phyloP scores from a whole-genome alignment of 2,329 filamentous ascomycete genomes.

The Fusarium anguioides region DNA sequence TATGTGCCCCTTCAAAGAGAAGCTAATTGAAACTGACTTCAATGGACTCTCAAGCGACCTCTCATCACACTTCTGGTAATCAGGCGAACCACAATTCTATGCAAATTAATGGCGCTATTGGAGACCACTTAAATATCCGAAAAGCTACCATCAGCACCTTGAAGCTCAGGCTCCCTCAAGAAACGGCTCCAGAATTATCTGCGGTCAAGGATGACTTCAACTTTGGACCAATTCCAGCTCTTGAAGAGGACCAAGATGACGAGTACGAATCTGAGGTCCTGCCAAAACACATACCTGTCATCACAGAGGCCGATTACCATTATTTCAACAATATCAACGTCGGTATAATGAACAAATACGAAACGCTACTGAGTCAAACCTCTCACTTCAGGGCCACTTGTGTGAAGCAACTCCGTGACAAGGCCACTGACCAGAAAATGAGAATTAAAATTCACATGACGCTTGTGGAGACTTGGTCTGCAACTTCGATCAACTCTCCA shows the following conservation, averaged over 20 bases:
- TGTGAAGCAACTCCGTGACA: background rate
- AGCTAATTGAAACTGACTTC: background rate
- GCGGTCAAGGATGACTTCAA: background rate
- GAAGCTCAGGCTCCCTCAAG: background rate
- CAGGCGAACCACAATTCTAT: background rate
- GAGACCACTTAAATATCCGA: background rate
- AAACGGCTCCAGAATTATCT: background rate
- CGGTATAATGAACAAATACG: background rate
- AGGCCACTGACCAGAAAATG: background rate
- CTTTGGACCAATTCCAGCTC: background rate
- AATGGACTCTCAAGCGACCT: background rate
- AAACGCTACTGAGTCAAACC: background rate
- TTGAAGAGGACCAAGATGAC: background rate
- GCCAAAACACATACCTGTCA: background rate
- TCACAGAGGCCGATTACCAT: background rate
- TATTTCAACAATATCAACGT: background rate
- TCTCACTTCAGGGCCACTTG: background rate
- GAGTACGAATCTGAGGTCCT: background rate
- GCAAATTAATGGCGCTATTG: conserved; percentile 1
- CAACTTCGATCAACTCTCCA: background rate
- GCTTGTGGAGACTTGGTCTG: background rate
- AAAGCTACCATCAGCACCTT: background rate
- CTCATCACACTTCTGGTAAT: background rate
- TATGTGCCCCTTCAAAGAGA: too few relatives aligned
- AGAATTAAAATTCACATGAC: background rate